Conservation (phyloP, 2,329 filamentous ascomycete species). For the Metarhizium anisopliae region DNA sequence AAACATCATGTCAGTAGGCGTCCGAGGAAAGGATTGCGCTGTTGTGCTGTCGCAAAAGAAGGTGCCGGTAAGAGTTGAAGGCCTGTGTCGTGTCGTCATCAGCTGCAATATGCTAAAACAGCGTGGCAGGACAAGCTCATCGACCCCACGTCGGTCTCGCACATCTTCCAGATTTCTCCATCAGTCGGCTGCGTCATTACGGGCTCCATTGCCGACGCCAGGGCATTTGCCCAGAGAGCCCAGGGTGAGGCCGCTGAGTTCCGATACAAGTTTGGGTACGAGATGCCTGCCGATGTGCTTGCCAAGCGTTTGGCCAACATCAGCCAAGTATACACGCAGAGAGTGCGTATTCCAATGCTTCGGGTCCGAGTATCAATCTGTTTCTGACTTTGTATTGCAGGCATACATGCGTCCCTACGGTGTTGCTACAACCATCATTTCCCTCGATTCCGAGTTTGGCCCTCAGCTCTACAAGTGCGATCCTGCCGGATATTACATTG, state of each 20-base stretch:
- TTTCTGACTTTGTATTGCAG: constrained; percentile 21
- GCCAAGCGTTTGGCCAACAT: constrained; percentile 98
- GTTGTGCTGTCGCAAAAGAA: constrained; percentile 99
- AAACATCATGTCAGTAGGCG: constrained; percentile 96
- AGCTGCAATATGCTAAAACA: background rate
- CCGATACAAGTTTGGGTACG: constrained; percentile 96
- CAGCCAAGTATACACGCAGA: constrained; percentile 97
- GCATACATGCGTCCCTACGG: constrained; percentile 98
- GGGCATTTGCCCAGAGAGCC: constrained; percentile 85
- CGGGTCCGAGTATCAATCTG: background rate
- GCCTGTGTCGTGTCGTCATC: background rate
- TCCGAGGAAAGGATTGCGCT: constrained; percentile 93
- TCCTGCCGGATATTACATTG: constrained; percentile 93
- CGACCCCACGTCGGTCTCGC: constrained; percentile 90
- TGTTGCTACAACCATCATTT: constrained; percentile 90
- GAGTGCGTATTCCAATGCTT: constrained; percentile 45
- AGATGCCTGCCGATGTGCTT: constrained; percentile 97
- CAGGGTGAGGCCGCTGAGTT: constrained; percentile 96
- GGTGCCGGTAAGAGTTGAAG: constrained; percentile 67
- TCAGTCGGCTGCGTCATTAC: constrained; percentile 98
- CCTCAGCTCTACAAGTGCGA: constrained; percentile 98
- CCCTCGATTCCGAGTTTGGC: constrained; percentile 83
- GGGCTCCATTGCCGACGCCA: constrained; percentile 93
- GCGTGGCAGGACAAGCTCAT: constrained; percentile 85
- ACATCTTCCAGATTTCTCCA: constrained; percentile 94